These are phyloP conservation scores for Prunus armeniaca DNA, from an alignment of 306 rosid species.

Conservation along the genomic window DNA sequence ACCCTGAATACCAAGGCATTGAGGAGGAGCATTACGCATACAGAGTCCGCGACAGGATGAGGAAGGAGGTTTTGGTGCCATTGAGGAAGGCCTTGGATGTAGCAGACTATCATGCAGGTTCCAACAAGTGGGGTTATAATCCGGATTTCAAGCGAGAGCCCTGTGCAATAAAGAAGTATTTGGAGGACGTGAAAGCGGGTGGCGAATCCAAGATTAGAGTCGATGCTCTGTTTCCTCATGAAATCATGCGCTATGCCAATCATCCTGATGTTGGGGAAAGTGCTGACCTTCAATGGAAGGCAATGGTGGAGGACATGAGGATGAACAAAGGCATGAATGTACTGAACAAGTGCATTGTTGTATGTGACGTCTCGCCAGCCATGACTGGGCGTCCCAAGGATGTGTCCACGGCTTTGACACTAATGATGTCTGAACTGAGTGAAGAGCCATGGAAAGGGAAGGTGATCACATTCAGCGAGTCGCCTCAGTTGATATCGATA, in stretches of 20 bases:
- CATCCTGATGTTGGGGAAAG: constrained; percentile 19
- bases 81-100: constrained; percentile 52
- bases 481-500: neutral
- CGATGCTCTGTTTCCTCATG: constrained; percentile 61
- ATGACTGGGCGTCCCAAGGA: constrained; percentile 44
- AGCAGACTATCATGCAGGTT: constrained; percentile 33
- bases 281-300: constrained; percentile 34
- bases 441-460: constrained; percentile 51
- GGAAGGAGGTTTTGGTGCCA: constrained; percentile 58
- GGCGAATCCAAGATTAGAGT: constrained; percentile 44
- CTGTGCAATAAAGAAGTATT: constrained; percentile 50
- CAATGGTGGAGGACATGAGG: constrained; percentile 48
- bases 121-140: constrained; percentile 42
- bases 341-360: constrained; percentile 41
- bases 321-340: constrained; percentile 28
- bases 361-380: constrained; percentile 56
- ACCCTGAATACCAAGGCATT: constrained; percentile 48
- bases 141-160: constrained; percentile 48
- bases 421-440: constrained; percentile 56
- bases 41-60: constrained; percentile 60
- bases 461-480: no score
- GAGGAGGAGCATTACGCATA: constrained; percentile 68
- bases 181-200: constrained; percentile 38
- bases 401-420: constrained; percentile 48
- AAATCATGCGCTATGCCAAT: constrained; percentile 27